Evolutionary conservation across 305 asterid genomes (phyloP), one percentile per base, ranked within the genome.

Genomic region (Rubia tinctorum): DNA sequence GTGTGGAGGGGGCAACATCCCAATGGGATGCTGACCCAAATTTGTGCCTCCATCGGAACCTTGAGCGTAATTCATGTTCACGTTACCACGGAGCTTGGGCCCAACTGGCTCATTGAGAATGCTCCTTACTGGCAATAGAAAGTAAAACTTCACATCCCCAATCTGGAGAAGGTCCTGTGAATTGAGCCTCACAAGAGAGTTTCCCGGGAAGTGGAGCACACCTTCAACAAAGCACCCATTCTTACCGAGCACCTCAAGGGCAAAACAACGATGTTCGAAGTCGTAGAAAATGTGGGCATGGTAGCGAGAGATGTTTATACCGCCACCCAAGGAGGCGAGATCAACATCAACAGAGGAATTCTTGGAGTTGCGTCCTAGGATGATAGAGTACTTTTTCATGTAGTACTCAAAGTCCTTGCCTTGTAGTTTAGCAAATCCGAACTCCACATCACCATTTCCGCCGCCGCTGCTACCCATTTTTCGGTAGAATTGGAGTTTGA

Each of bases 261-360:
- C 97, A 71, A 95, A 95, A 61, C 97, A 95, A 43, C 97, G 98
- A 1, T 95, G 94, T 27, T 92, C 93, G 80, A 95, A 95, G 85
- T 95, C 98, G 83, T 92, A 95, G 86, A 92, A 92, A 74, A 95
- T 92, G 75, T 96, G 97, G 47, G 99, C 98, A 80, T 95, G 97
- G 88, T 90, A 95, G 78, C 96, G 98, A 75, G 97, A 90, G 83
- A 94, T 92, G 90, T 92, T 94, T 97, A 95, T 92, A 11, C 97
- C 96, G 23, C 99, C 98, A 79, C 97, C 99, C 73, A 94, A 92
- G 66, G 99, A 91, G 58, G 97, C 89, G 82, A 91, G 96, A 76
- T 91, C 97, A 75, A 94, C 95, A 71, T 95, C 98, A 60, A 95
- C 99, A 1, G 97, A 79, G 11, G 99, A 95, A 72, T 95, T 95